phyloP scores from a whole-genome alignment of 805 yeast species.

The Yarrowia sp. region DNA sequence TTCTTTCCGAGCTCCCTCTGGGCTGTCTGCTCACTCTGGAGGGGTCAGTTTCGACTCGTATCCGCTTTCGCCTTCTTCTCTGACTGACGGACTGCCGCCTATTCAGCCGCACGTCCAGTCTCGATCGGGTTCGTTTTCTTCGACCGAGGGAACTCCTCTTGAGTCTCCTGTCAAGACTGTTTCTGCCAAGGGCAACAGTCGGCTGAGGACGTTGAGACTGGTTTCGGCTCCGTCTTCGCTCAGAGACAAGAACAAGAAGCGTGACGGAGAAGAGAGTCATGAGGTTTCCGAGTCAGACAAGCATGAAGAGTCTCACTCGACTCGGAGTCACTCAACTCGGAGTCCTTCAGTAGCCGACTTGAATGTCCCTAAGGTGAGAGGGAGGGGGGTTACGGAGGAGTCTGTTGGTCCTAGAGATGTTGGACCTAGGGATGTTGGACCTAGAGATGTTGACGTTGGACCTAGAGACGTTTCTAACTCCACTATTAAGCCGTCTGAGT shows the following conservation, averaged over 20 bases:
- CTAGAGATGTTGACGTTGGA: no score
- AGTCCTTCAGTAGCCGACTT: neutral
- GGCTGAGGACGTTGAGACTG: conserved; percentile 12
- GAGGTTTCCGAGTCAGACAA: neutral
- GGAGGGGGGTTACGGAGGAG: neutral
- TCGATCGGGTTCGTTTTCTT: conserved; percentile 8
- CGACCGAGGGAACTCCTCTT: neutral
- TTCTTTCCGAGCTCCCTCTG: no score
- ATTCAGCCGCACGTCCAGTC: neutral
- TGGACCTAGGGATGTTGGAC: no score
- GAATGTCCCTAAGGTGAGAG: neutral
- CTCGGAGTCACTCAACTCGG: neutral
- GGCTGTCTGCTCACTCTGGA: neutral
- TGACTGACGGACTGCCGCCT: neutral
- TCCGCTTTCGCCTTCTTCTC: conserved; percentile 5
- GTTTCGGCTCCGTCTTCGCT: conserved; percentile 18
- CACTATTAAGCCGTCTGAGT: no score
- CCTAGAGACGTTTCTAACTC: no score
- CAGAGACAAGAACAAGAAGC: conserved; percentile 1
- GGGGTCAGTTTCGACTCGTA: neutral
- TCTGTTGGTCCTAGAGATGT: neutral
- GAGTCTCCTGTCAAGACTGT: conserved; percentile 11
- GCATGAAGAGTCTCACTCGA: neutral
- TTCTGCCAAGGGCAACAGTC: conserved; percentile 10
- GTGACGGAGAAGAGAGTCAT: neutral